These are phyloP conservation scores for Albophoma yamanashiensis DNA, from an alignment of 2,329 filamentous ascomycete genomes.

Conservation along the genomic window DNA sequence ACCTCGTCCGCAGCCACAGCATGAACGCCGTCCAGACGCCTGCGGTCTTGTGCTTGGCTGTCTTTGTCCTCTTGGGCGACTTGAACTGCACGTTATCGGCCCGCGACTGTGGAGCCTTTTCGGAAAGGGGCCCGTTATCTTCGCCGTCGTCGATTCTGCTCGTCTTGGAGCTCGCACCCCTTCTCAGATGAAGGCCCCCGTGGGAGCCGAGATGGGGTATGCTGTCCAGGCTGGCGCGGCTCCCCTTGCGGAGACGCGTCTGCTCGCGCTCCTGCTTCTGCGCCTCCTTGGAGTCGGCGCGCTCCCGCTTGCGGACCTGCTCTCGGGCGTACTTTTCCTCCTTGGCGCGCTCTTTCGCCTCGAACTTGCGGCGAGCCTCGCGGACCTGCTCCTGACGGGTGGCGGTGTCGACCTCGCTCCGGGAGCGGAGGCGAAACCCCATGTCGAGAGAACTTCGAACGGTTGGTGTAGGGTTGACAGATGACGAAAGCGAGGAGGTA, in stretches of 20 bases:
- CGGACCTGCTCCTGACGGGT: slow-evolving; percentile 46
- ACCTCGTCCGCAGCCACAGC: slow-evolving; percentile 50
- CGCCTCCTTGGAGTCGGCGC: slow-evolving; percentile 46
- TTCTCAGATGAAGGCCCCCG: slow-evolving; percentile 14
- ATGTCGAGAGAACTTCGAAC: slow-evolving; percentile 49
- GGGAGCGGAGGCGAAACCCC: slow-evolving; percentile 48
- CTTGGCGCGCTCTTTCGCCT: slow-evolving; percentile 50
- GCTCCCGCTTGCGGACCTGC: slow-evolving; percentile 46
- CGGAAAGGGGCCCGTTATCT: slow-evolving; percentile 23
- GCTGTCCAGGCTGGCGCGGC: slow-evolving; percentile 20
- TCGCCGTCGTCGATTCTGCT: background rate
- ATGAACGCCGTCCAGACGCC: slow-evolving; percentile 53
- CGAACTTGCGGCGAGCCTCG: slow-evolving; percentile 51
- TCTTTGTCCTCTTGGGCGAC: slow-evolving; percentile 29
- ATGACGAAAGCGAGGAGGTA: slow-evolving; percentile 10
- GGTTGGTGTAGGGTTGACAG: slow-evolving; percentile 33
- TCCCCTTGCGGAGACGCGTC: slow-evolving; percentile 29
- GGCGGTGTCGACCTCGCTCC: slow-evolving; percentile 47
- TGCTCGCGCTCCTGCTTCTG: slow-evolving; percentile 36
- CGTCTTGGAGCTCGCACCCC: slow-evolving; percentile 16
- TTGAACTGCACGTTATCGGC: slow-evolving; percentile 34
- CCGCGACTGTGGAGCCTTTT: slow-evolving; percentile 13
- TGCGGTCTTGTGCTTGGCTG: slow-evolving; percentile 49
- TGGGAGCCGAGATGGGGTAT: slow-evolving; percentile 20
- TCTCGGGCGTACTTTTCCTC: slow-evolving; percentile 52